Percentiles rank a stretch among this genome's conserved stretches.
Conservation (phyloP, 441 rosid species). For the Pelargonium citronellum region DNA sequence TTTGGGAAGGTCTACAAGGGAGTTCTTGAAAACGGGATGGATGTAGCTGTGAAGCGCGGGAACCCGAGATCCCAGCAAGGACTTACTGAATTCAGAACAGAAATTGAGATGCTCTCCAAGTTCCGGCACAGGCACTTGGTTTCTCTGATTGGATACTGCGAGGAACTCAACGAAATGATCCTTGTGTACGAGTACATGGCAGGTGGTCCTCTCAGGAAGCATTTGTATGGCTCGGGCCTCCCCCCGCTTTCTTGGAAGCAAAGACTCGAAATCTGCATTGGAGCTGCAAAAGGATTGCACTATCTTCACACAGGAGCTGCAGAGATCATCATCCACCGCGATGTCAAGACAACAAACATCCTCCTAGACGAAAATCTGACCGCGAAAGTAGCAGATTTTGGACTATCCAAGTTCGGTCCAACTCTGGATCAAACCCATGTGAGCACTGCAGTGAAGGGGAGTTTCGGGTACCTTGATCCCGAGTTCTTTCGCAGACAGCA, state of each 20-base stretch:
- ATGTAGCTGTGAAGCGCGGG: constrained; percentile 24
- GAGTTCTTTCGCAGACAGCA: too few species aligned
- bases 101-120: constrained; percentile 25
- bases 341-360: constrained; percentile 26
- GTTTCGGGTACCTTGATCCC: too few species aligned
- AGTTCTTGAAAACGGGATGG: constrained; percentile 17
- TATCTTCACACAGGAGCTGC: constrained; percentile 26
- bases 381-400: constrained; percentile 25
- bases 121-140: constrained; percentile 23
- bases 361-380: constrained; percentile 21
- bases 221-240: constrained; percentile 16
- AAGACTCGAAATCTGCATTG: constrained; percentile 24
- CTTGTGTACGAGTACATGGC: constrained; percentile 26
- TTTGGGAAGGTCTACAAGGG: constrained; percentile 26
- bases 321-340: constrained; percentile 23
- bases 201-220: constrained; percentile 20
- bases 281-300: constrained; percentile 27
- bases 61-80: constrained; percentile 26
- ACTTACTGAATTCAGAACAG: constrained; percentile 24
- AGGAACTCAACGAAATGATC: constrained; percentile 24
- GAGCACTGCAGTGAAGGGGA: constrained; percentile 23
- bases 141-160: constrained; percentile 25
- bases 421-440: constrained; percentile 27
- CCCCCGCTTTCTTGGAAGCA: constrained; percentile 22
- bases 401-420: constrained; percentile 25